Evolutionary conservation across 208 protist genomes (phyloP), one percentile per base, ranked within the genome.

Genomic region (Naegleria gruberi): DNA sequence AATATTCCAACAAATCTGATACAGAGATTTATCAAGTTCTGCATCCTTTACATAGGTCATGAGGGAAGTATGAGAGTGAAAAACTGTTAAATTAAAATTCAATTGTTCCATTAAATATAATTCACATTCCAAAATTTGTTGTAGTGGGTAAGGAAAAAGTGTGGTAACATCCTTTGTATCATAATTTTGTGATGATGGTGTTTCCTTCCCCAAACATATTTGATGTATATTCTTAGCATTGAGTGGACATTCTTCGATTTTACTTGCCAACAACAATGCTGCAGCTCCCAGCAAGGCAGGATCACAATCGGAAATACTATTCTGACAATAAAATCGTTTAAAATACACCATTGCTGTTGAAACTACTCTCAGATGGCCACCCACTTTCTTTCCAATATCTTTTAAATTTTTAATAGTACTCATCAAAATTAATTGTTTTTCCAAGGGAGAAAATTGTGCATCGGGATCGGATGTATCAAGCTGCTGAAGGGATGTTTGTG

Each of bases 291-390:
- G n/a, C 0, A 90, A 34, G 12, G 87, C 6, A 26, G 91, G 90
- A 74, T 93, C 90, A 84, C 81, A 91, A 15, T 46, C 47, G 26
- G 10, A 41, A 40, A 57, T 46, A 23, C 42, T 30, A 87, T 81
- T 91, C 91, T 92, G 86, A 37, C 34, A 34, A 43, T 91, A 93
- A 77, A 93, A 93, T 42, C 92, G 91, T 65, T 90, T 89, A 41
- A 90, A 90, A 89, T 92, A 93, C 6, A 93, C 74, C 34, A 92
- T 91, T 4, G 91, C 91, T n/a, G 92, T 92, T 2, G 91, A 82
- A 43, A 92, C 84, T 1, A 93, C 90, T 77, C 65, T 40, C 42
- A 91, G 91, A 41, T 81, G 88, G 15, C 90, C 45, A 43, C 90
- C 7, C 4, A 93, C 15, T 34, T 44, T 82, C 23, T 88, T 90